Percentiles rank a stretch among this genome's conserved stretches.
These are phyloP conservation scores for Myriosclerotinia curreyana DNA, from an alignment of 2,329 filamentous ascomycete genomes.

Conservation along the genomic window DNA sequence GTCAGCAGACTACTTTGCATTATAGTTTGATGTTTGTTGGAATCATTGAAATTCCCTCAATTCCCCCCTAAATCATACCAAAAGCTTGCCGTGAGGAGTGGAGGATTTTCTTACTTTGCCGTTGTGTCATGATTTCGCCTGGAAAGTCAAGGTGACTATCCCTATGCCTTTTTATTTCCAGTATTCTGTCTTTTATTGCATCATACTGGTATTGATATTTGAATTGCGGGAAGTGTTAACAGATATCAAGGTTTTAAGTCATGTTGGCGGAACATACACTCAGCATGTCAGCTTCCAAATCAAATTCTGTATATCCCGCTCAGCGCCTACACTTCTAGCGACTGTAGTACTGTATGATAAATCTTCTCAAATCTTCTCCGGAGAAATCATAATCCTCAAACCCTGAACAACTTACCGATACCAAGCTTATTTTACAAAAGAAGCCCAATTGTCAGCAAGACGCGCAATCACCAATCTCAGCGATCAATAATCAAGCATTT, in stretches of 20 bases:
- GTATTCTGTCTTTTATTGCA: background rate
- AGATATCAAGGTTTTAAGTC: background rate
- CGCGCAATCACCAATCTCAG: conserved; percentile 5
- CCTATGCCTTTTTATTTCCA: background rate
- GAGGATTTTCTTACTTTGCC: background rate
- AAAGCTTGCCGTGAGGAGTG: background rate
- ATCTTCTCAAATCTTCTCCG: background rate
- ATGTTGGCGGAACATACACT: background rate
- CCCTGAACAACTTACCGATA: background rate
- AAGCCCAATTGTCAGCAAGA: background rate
- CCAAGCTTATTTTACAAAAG: background rate
- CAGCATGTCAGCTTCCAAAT: background rate
- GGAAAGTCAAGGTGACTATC: background rate
- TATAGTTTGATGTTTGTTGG: background rate
- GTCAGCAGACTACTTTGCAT: background rate
- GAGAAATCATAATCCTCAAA: background rate
- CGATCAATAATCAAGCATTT: no score
- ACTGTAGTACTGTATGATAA: background rate
- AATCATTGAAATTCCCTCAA: background rate
- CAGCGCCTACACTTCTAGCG: background rate
- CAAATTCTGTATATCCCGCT: background rate
- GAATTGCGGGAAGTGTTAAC: background rate
- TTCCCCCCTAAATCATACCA: no score
- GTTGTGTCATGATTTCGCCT: background rate
- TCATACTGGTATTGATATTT: background rate